Conservation (phyloP, 192 early-diverging fungal genomes). For the Coemansia asiatica region DNA sequence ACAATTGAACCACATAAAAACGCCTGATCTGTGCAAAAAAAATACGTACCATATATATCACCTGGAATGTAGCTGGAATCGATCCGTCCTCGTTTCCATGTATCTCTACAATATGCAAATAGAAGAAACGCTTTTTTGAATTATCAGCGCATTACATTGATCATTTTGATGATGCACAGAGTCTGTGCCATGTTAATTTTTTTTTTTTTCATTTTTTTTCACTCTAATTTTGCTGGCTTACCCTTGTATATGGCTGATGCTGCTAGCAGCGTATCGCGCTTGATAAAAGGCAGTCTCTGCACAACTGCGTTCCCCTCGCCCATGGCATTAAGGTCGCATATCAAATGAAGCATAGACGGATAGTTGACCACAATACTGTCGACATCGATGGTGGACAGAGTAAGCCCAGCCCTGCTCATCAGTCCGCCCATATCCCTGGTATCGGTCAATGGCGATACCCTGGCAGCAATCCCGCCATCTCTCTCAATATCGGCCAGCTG, state of each 20-base stretch:
- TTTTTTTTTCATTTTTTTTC: neutral
- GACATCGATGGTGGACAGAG: constrained; percentile 88
- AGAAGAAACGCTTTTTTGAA: neutral
- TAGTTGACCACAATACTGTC: constrained; percentile 91
- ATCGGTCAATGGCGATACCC: constrained; percentile 88
- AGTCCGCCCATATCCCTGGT: constrained; percentile 76
- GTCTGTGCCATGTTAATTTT: too few species aligned
- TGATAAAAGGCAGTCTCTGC: constrained; percentile 66
- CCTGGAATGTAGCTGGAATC: constrained; percentile 93
- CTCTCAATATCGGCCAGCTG: constrained; percentile 92
- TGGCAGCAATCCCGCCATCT: constrained; percentile 82
- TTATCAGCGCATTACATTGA: too few species aligned
- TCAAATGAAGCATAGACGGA: constrained; percentile 87
- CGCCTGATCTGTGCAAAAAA: too few species aligned
- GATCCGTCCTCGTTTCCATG: constrained; percentile 85
- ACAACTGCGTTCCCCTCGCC: constrained; percentile 91
- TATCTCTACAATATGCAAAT: constrained; percentile 59
- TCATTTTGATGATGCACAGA: too few species aligned
- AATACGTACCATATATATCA: constrained; percentile 60
- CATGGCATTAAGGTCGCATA: constrained; percentile 88
- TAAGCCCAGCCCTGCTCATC: constrained; percentile 81
- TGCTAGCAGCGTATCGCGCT: constrained; percentile 82
- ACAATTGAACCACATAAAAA: neutral
- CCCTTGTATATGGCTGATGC: constrained; percentile 86
- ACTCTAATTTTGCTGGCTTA: constrained; percentile 19